phyloP scores from a whole-genome alignment of 768 basidiomycete species.

The Tephrocybe sp. region DNA sequence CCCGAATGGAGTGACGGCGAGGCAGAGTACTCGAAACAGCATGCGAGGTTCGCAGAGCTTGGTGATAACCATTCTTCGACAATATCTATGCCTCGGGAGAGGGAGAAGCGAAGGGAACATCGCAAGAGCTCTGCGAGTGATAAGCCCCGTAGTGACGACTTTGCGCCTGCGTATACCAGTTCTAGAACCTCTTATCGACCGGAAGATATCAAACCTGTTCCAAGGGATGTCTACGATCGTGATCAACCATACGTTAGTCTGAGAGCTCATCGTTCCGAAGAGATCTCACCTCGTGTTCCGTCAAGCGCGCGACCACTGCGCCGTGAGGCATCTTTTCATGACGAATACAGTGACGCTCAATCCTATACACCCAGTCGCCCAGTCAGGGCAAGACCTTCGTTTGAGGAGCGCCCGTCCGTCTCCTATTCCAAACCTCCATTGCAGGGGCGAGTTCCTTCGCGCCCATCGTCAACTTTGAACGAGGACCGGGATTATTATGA shows the following conservation, averaged over 20 bases:
- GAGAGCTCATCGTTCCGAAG: constrained; percentile 12
- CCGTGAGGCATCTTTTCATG: constrained; percentile 18
- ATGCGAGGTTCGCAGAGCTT: constrained; percentile 3
- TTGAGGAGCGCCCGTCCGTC: constrained; percentile 19
- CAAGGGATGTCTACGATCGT: constrained; percentile 11
- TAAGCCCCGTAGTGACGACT: constrained; percentile 14
- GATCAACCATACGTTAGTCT: constrained; percentile 10
- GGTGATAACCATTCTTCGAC: constrained; percentile 11
- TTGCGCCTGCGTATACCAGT: constrained; percentile 1
- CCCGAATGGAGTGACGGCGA: constrained; percentile 32
- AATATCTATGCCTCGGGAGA: constrained; percentile 16
- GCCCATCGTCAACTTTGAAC: constrained; percentile 12
- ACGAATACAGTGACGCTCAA: constrained; percentile 14
- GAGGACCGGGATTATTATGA: constrained; percentile 18
- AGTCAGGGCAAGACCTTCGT: constrained; percentile 25
- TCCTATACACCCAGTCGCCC: constrained; percentile 18
- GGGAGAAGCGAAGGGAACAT: constrained; percentile 20
- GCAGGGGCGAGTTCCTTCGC: constrained; percentile 6
- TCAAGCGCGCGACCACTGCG: constrained; percentile 9
- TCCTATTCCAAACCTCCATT: constrained; percentile 8
- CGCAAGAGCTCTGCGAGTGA: constrained; percentile 22
- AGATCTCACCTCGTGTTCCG: constrained; percentile 1
- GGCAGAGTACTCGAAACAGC: constrained; percentile 8
- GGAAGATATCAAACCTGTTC: constrained; percentile 9
- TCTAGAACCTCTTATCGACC: constrained; percentile 10